Evolutionary conservation across 2,329 filamentous ascomycete genomes (phyloP), one percentile per base, ranked within the genome.

Genomic region (Fusarium brevicatenulatum): DNA sequence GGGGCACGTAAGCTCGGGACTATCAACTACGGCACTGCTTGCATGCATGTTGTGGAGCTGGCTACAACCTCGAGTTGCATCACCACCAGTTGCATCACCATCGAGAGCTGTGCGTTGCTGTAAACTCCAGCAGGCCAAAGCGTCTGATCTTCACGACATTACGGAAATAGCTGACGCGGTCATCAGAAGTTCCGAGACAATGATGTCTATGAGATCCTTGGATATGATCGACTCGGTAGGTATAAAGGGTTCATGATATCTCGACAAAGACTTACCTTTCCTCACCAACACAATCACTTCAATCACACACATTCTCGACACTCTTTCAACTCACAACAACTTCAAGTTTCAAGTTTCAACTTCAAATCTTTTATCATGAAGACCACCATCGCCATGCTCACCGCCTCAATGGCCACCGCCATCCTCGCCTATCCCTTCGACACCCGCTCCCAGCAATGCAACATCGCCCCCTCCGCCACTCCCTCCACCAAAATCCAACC

Each of bases 361-460:
- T 55, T 40, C 9, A 32, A 37, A 67, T 53, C 53, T 37, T 70
- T 70, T 52, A 70, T 40, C 7, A 70, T 70, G 66, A 70, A 70
- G 66, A 70, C 67, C 53, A 42, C 67, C 28, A 54, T 70, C 7
- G 59, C 59, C 37, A 60, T 70, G 7, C 66, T 70, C 60, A 70
- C 67, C 44, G 60, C 66, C 53, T 70, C 66, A 18, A 70, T 70
- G 66, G 66, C 60, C 47, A 34, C 59, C 11, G 50, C 67, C 13
- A 69, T 70, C 23, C 39, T 70, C 21, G 60, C 66, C 4, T 28
- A 70, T 19, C 67, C 67, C 32, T 36, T 70, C 23, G 32, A 70
- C 42, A 32, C 66, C 9, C 66, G 66, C 54, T 66, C 60, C 23
- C 66, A 70, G 60, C 67, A 70, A 47, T 70, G 67, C 47, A 70